phyloP scores from a whole-genome alignment of 768 basidiomycete species.

The Suillus decipiens region DNA sequence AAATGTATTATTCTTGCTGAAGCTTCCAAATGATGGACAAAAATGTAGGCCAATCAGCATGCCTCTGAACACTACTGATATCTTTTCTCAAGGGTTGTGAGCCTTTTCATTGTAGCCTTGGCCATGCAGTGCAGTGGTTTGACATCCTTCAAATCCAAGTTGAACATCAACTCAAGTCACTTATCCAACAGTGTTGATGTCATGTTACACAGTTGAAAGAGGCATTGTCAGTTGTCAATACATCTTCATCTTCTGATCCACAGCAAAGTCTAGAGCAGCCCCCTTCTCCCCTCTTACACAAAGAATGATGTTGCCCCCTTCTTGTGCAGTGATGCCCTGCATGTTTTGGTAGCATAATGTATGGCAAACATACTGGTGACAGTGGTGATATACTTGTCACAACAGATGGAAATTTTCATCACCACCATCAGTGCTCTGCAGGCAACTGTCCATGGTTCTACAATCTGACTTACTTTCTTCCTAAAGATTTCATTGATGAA shows the following conservation, averaged over 20 bases:
- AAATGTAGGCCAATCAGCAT: not conserved
- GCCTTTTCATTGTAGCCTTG: conserved; percentile 32
- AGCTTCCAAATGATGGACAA: conserved; percentile 19
- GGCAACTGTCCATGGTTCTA: conserved; percentile 37
- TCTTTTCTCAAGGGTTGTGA: conserved; percentile 27
- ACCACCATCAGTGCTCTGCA: conserved; percentile 31
- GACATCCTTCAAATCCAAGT: conserved; percentile 21
- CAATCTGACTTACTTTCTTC: conserved; percentile 34
- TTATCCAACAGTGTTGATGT: conserved; percentile 9
- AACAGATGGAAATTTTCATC: conserved; percentile 42
- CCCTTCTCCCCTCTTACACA: not conserved
- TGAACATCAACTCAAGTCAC: conserved; percentile 17
- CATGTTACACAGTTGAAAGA: not conserved
- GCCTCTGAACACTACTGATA: conserved; percentile 12
- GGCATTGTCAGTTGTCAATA: not conserved
- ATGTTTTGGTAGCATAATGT: conserved; percentile 26
- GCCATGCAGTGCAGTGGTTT: conserved; percentile 32
- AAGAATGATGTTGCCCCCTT: conserved; percentile 4
- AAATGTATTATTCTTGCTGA: conserved; percentile 3
- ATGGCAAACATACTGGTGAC: conserved; percentile 11
- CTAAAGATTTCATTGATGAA: conserved; percentile 34
- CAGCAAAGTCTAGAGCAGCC: not conserved
- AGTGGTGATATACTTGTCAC: conserved; percentile 41
- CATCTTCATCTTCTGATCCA: not conserved
- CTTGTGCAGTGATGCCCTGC: conserved; percentile 31